These are phyloP conservation scores for Aphanomyces stellatus DNA, from an alignment of 352 stramenopile species.

Conservation along the genomic window DNA sequence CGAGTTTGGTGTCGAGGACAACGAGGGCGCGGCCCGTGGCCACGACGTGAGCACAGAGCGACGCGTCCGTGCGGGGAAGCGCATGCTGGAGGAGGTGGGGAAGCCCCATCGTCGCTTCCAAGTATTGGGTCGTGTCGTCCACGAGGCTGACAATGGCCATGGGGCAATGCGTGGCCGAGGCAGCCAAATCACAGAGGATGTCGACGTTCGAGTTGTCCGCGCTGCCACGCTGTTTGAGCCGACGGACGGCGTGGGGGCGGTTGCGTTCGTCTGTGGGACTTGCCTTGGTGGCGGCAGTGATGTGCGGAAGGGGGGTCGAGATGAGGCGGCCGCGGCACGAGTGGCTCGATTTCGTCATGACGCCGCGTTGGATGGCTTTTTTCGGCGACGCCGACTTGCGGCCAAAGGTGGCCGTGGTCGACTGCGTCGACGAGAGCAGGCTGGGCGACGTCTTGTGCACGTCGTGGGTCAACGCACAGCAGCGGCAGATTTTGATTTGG, in stretches of 20 bases:
- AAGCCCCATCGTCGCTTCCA: constrained; percentile 9
- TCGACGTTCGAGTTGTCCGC: constrained; percentile 51
- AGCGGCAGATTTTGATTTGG: neutral
- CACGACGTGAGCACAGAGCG: neutral
- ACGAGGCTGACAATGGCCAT: constrained; percentile 13
- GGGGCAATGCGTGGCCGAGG: neutral
- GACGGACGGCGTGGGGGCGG: constrained; percentile 40
- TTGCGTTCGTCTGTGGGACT: constrained; percentile 36
- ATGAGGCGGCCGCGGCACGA: neutral
- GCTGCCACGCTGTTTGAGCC: constrained; percentile 45
- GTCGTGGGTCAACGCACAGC: neutral
- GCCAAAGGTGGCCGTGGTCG: neutral
- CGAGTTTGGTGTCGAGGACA: constrained; percentile 71
- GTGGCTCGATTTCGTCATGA: neutral
- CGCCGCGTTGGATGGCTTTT: neutral
- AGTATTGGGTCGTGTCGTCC: neutral
- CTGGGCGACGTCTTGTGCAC: neutral
- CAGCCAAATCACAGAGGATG: constrained; percentile 36
- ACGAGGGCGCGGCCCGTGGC: constrained; percentile 20
- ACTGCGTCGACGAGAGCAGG: neutral
- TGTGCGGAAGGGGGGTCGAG: neutral
- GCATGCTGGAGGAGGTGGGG: neutral
- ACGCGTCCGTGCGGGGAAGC: neutral
- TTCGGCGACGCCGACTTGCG: neutral
- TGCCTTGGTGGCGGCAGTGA: neutral